Evolutionary conservation across 441 rosid species (phyloP).

Genomic region (Erodium texanum): DNA sequence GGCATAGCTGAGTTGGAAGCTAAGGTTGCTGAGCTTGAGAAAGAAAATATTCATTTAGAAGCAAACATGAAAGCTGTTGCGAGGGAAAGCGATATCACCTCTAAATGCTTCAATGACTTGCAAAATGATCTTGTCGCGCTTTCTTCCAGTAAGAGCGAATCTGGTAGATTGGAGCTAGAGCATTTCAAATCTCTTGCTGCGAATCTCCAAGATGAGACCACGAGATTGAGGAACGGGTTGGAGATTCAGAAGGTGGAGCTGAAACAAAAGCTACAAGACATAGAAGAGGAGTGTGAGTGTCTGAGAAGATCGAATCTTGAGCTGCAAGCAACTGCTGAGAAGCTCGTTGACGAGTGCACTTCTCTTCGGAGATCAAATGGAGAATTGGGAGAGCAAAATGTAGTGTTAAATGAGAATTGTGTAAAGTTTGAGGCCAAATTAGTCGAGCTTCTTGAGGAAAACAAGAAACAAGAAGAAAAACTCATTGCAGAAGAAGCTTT

Average conservation of each 20-base stretch:
- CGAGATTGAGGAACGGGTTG: not conserved
- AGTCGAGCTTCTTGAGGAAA: conserved; percentile 30
- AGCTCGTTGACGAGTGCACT: conserved; percentile 27
- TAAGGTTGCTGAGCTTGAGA: conserved; percentile 24
- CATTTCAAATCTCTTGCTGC: conserved; percentile 21
- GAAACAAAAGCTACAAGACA: not conserved
- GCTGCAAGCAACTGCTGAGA: conserved; percentile 26
- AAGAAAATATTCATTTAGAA: conserved; percentile 34
- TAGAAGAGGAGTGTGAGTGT: conserved; percentile 20
- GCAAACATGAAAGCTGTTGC: conserved; percentile 26
- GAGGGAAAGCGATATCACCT: conserved; percentile 31
- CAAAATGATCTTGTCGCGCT: conserved; percentile 24
- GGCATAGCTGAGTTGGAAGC: conserved; percentile 31
- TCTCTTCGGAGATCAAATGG: conserved; percentile 28
- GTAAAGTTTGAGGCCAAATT: conserved; percentile 25
- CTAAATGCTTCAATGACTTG: conserved; percentile 34
- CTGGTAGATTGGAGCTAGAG: conserved; percentile 24
- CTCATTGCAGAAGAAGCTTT: too few species aligned
- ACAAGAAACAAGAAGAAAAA: not conserved
- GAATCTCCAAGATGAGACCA: conserved; percentile 24
- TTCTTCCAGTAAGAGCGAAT: conserved; percentile 24
- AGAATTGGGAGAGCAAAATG: conserved; percentile 27
- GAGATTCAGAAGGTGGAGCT: conserved; percentile 18
- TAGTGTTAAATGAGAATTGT: conserved; percentile 32
- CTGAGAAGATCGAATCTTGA: conserved; percentile 21